phyloP scores from a whole-genome alignment of 163 green algal genomes.

The Scenedesmus sp. region DNA sequence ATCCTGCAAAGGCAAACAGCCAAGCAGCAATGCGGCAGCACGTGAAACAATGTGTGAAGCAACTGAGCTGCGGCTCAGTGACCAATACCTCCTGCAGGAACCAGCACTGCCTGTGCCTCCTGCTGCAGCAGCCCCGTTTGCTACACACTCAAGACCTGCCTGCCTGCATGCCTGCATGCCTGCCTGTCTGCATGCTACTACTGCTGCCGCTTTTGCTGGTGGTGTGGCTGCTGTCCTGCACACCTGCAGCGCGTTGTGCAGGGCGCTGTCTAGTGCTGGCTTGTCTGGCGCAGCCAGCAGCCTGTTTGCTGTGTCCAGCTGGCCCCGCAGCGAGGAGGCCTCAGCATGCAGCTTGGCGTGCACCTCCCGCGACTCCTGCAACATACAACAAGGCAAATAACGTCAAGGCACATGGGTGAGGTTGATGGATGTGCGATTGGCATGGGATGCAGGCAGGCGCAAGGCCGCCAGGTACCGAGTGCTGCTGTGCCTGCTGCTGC shows the following conservation, averaged over 20 bases:
- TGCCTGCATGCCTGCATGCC: not conserved
- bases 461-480: no score
- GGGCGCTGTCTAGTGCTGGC: constrained; percentile 16
- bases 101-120: not conserved
- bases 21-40: not conserved
- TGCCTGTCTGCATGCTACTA: not conserved
- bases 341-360: constrained; percentile 35
- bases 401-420: not conserved
- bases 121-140: not conserved
- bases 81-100: no score
- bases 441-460: not conserved
- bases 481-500: not conserved
- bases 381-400: not conserved
- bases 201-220: not conserved
- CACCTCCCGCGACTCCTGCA: constrained; percentile 10
- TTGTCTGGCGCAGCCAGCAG: constrained; percentile 37
- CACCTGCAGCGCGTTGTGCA: constrained; percentile 25
- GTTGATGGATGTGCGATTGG: not conserved
- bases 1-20: not conserved
- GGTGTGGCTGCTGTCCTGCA: not conserved
- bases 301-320: not conserved
- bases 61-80: not conserved
- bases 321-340: not conserved
- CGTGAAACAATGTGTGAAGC: not conserved
- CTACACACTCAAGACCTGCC: no score